These are phyloP conservation scores for Lactuca saligna DNA, from an alignment of 129 eudicot species.

Conservation along the genomic window DNA sequence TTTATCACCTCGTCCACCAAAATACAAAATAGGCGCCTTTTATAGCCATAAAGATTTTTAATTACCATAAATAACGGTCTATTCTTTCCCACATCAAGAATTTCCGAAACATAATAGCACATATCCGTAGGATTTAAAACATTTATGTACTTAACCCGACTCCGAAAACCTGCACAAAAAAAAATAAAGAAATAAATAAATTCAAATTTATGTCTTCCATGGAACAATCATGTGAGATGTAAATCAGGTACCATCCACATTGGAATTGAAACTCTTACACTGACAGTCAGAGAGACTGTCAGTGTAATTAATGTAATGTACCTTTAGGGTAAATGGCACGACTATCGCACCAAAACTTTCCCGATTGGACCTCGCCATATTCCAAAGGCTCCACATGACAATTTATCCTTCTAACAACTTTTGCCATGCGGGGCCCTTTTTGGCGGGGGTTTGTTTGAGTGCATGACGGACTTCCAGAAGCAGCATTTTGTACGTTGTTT, in stretches of 20 bases:
- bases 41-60: neutral
- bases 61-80: conserved; percentile 88
- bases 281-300: neutral
- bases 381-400: conserved; percentile 76
- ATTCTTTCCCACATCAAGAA: conserved; percentile 71
- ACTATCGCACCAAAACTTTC: conserved; percentile 75
- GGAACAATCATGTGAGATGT: neutral
- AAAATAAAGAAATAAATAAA: too few species aligned
- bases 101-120: conserved; percentile 82
- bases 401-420: conserved; percentile 83
- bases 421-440: conserved; percentile 97
- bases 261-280: neutral
- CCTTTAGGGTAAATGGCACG: conserved; percentile 95
- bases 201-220: neutral
- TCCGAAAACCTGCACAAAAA: conserved; percentile 69
- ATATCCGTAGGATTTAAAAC: conserved; percentile 68
- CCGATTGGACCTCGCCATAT: conserved; percentile 65
- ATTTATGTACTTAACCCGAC: conserved; percentile 89
- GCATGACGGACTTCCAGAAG: conserved; percentile 44
- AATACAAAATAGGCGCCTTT: neutral
- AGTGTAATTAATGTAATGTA: conserved; percentile 24
- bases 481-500: conserved; percentile 31
- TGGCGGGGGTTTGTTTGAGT: conserved; percentile 61
- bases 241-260: neutral
- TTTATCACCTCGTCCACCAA: neutral